Evolutionary conservation across 768 basidiomycete species (phyloP), one percentile per base, ranked within the genome.

Genomic region (Leccinum subgranulosum): DNA sequence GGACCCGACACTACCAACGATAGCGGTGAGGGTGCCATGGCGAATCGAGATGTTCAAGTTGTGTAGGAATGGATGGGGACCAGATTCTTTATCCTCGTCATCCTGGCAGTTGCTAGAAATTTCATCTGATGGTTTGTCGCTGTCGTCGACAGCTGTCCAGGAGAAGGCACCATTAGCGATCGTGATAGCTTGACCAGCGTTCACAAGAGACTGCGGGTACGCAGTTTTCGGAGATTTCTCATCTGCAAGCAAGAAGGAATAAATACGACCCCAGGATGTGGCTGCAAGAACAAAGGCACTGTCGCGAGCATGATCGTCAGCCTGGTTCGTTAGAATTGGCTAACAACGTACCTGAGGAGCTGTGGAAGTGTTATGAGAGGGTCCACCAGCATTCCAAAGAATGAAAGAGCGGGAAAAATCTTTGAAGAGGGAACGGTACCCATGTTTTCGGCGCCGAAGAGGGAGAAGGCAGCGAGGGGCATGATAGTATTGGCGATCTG

Each of bases 361-460:
- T 71, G 69, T 10, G 70, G 69, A 49, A 70, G 64, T 12, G 66
- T 43, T 12, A 70, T 62, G 36, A 70, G 64, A 31, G 70, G 70
- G 23, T 70, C 70, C 39, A 70, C 70, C 39, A 71, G 54, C 69
- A 70, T 62, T 15, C 67, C 67, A 39, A 70, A 71, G 66, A 71
- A 71, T 15, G 68, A 69, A 46, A 70, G 60, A 3, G 69, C 69
- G 1, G 69, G 69, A 46, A 70, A 70, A 17, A 70, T 53, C 43
- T 64, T 69, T 12, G 64, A 57, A 31, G 64, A 10, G 9, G 64
- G 28, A 19, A 70, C 3, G 0, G 3, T 31, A 23, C 67, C 67
- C 66, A 71, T 67, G 49, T 67, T 60, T 56, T 70, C 64, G 25
- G 60, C 45, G 10, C 69, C 69, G 21, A 70, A 71, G 34, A 70